Conservation (phyloP, 208 protist genomes). For the Crithidia fasciculata region DNA sequence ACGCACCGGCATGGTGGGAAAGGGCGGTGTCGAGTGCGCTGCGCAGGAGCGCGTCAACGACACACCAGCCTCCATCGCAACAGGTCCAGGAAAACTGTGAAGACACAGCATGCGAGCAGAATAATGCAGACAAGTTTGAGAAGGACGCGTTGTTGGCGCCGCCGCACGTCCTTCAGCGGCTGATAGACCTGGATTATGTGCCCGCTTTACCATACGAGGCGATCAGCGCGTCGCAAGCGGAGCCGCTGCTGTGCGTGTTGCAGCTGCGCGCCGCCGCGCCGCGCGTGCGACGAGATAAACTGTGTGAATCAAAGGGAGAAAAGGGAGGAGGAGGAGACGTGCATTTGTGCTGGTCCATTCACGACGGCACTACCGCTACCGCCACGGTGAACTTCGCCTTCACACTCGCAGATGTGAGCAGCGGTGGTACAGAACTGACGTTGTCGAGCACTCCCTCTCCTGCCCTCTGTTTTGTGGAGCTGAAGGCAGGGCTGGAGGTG, state of each 20-base stretch:
- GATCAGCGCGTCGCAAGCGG: too few species aligned
- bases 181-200: background rate
- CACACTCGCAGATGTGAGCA: background rate
- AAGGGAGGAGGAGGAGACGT: background rate
- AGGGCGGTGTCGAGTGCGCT: background rate
- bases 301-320: background rate
- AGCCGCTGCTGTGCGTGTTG: background rate
- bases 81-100: too few species aligned
- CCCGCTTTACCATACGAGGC: background rate
- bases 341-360: background rate
- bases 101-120: too few species aligned
- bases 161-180: too few species aligned
- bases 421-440: background rate
- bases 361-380: background rate
- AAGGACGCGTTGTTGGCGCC: too few species aligned
- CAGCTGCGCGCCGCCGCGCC: background rate
- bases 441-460: background rate
- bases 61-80: too few species aligned
- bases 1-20: conserved; percentile 18
- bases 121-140: too few species aligned
- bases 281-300: background rate
- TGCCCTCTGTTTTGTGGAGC: conserved; percentile 6
- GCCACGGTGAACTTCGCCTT: conserved; percentile 8
- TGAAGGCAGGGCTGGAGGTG: conserved; percentile 24
- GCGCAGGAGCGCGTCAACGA: background rate